Evolutionary conservation across 2,329 filamentous ascomycete genomes (phyloP).

Genomic region (Pestalotiopsis fici): DNA sequence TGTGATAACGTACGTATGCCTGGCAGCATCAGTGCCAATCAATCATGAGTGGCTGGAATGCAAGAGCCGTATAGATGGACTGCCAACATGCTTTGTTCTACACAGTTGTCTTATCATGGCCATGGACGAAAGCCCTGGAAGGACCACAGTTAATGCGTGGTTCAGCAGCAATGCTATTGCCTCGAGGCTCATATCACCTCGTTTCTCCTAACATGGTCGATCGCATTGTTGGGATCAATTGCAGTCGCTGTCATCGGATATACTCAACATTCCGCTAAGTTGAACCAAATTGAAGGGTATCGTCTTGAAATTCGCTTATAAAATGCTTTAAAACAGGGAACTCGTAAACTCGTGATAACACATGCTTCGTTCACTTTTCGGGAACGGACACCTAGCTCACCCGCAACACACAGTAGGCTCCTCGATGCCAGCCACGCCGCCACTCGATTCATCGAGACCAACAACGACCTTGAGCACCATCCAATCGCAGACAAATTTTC

Average conservation of each 20-base stretch:
- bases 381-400: constrained; percentile 7
- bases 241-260: too few relatives aligned
- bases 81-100: too few relatives aligned
- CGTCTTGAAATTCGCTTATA: not conserved
- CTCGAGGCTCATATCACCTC: too few relatives aligned
- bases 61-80: not conserved
- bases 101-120: too few relatives aligned
- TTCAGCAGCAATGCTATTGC: too few relatives aligned
- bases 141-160: too few relatives aligned
- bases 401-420: constrained; percentile 51
- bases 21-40: not conserved
- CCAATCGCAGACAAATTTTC: constrained; percentile 58
- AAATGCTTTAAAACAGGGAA: not conserved
- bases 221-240: too few relatives aligned
- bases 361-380: not conserved
- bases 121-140: too few relatives aligned
- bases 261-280: not conserved
- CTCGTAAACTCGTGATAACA: not conserved
- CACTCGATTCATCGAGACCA: constrained; percentile 19
- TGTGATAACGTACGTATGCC: not conserved
- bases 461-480: constrained; percentile 43
- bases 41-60: not conserved
- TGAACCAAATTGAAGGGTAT: not conserved
- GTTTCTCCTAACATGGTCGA: too few relatives aligned
- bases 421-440: constrained; percentile 35